Base-by-base conservation (phyloP, 306 rosid genomes). In the Inga laurina region DNA sequence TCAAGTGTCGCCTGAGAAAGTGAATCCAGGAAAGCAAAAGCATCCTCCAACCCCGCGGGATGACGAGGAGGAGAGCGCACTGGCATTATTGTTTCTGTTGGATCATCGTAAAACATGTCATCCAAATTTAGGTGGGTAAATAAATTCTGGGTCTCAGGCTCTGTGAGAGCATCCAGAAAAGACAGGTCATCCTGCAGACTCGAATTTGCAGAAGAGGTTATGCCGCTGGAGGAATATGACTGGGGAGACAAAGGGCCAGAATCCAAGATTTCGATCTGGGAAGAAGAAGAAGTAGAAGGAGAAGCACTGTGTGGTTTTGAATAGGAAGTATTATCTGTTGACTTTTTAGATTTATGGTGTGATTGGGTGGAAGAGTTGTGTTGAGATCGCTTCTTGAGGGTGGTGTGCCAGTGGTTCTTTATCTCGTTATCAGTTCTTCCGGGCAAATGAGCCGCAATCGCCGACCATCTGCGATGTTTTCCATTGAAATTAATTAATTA, bases 361-460 rank as follows among this genome's bases (percentile, higher is more conserved):
- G 61, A 49, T 57, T 10, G 14, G 34, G 14, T 0, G 15, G 13
- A 10, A 4, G 66, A 35, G 30, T 73, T 46, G 13, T 74, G 59
- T 7, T 44, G n/a, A 19, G 32, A 30, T 1, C 86, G 89, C 52
- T 88, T 94, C 83, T 91, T 92, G 19, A 92, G 89, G 49, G 54
- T 69, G 13, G 97, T 84, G 75, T 94, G 90, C 98, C 98, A 94
- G 56, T 88, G 85, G 44, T 94, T 94, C 54, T 94, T 94, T 8
- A 94, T 83, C 54, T 92, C 97, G n/a, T 94, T 94, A 76, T 94
- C 98, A 1, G 93, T 94, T 85, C 98, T 88, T 54, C 98, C 97
- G 0, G 90, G 86, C 48, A 94, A 74, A 49, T 88, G 44, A 30
- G 98, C 86, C 3, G 98, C 92, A 37, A 94, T 94, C 9, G 80